A percentile compares a stretch with the other conserved stretches of the same genome.
Evolutionary conservation across 2,329 filamentous ascomycete species (phyloP).

Genomic region (Fusarium sp.): DNA sequence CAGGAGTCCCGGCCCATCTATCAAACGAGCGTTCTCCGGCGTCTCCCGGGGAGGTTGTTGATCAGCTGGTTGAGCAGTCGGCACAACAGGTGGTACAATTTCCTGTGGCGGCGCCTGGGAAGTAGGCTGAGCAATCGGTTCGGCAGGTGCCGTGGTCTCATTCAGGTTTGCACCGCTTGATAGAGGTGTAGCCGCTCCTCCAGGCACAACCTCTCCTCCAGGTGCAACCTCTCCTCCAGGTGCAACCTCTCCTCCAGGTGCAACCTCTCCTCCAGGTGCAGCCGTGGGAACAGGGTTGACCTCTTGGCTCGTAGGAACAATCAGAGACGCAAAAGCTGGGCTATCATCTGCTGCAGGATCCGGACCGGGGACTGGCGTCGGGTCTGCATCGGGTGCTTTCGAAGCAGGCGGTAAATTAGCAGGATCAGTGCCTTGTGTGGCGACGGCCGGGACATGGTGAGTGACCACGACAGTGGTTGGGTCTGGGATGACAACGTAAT

Average conservation of each 20-base stretch:
- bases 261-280: conserved; percentile 15
- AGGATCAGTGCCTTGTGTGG: conserved; percentile 16
- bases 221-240: conserved; percentile 12
- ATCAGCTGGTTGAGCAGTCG: neutral
- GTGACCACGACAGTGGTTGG: conserved; percentile 39
- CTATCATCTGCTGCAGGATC: conserved; percentile 22
- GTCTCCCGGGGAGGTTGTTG: too few species aligned
- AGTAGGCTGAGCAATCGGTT: conserved; percentile 22
- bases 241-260: conserved; percentile 19
- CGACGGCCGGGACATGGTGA: conserved; percentile 32
- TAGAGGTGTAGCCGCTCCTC: neutral
- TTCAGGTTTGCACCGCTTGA: conserved; percentile 5
- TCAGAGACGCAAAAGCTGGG: conserved; percentile 36
- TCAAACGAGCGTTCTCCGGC: too few species aligned
- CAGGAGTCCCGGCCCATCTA: too few species aligned
- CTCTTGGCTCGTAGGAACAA: conserved; percentile 26
- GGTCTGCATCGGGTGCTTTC: conserved; percentile 20
- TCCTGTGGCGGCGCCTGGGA: conserved; percentile 5
- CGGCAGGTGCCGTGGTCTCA: conserved; percentile 15
- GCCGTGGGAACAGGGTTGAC: conserved; percentile 20
- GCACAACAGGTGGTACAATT: neutral
- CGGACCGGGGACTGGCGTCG: conserved; percentile 8
- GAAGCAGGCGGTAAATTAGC: conserved; percentile 18
- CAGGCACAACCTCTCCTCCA: conserved; percentile 15
- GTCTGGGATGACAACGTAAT: conserved; percentile 27